Conservation (phyloP, 176 grass and related monocot species). For the Raddia guianensis region DNA sequence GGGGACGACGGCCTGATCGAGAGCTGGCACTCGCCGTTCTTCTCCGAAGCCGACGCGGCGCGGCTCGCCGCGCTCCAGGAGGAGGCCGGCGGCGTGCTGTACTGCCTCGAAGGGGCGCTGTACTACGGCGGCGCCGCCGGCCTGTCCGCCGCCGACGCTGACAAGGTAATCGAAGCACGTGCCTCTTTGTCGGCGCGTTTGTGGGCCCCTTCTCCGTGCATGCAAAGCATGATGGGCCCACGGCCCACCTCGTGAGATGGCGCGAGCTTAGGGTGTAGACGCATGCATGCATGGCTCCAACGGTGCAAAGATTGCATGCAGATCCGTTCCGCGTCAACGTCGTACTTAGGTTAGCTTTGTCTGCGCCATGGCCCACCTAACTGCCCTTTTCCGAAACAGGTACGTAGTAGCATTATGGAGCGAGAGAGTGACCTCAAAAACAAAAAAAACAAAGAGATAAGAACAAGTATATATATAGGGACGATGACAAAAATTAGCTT, state of each 20-base stretch:
- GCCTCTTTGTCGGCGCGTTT: neutral
- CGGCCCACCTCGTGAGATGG: neutral
- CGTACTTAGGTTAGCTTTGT: slow-evolving; percentile 35
- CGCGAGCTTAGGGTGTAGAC: too few species aligned
- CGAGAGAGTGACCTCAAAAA: too few species aligned
- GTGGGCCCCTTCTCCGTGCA: neutral
- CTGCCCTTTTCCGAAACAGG: neutral
- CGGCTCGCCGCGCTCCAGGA: slow-evolving; percentile 32
- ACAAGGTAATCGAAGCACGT: slow-evolving; percentile 38
- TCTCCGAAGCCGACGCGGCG: slow-evolving; percentile 15
- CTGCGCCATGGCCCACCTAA: slow-evolving; percentile 1
- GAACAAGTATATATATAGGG: too few species aligned
- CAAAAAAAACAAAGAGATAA: too few species aligned
- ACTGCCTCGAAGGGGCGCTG: slow-evolving; percentile 60
- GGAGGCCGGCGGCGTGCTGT: slow-evolving; percentile 43
- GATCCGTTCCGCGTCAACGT: slow-evolving; percentile 7
- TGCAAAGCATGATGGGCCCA: neutral
- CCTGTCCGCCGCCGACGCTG: neutral
- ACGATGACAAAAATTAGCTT: too few species aligned
- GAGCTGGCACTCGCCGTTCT: slow-evolving; percentile 58
- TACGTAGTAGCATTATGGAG: neutral
- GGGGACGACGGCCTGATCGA: slow-evolving; percentile 31
- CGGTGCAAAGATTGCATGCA: neutral
- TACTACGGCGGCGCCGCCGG: slow-evolving; percentile 53
- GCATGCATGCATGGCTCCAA: neutral